Base-by-base conservation (phyloP, 176 grass and related monocot species). In the Musa itinerans region DNA sequence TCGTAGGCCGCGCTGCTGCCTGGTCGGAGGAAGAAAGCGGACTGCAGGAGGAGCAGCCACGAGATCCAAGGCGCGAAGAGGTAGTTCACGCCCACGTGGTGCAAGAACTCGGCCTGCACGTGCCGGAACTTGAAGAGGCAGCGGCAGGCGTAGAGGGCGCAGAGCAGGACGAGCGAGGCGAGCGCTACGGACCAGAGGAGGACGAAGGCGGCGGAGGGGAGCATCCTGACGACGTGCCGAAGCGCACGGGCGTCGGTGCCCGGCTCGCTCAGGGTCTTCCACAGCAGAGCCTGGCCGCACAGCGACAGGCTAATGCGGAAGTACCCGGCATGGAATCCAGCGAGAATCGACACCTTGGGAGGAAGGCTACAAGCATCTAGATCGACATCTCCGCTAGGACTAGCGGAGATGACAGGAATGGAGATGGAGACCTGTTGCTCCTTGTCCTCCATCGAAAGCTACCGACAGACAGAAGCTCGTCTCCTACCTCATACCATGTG, bases 1-100 rank as follows among this genome's bases (percentile, higher is more conserved):
- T 69, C 67, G 73, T 85, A 11, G 23, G 43, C 22, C 16, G 12
- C 11, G 4, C 59, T 43, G 4, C 34, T 43, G 4, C 62, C 1
- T 78, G 71, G 0, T 0, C 34, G 5, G 50, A 85, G 54, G 66
- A 85, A 72, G 1, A 86, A 86, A 43, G 79, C 0, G 11, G 82
- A 85, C 79, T 96, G 86, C 9, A 92, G 63, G 3, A 96, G 84
- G 21, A 92, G 80, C 1, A 96, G 86, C 66, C 82, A 83, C 4
- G 89, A 83, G 54, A 96, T 92, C 89, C 89, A 96, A 0, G 92
- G 92, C 11, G 86, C 89, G 71, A 89, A 96, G 84, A 96, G 87
- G 79, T 92, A 96, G 84, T 96, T 96, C 73, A 87, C 81, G 11
- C 92, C 89, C 8, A 96, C 85, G 10, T 90, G 92, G 82, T 96